Evolutionary conservation across 805 yeast genomes (phyloP).

Genomic region (Danielia reshetovae): DNA sequence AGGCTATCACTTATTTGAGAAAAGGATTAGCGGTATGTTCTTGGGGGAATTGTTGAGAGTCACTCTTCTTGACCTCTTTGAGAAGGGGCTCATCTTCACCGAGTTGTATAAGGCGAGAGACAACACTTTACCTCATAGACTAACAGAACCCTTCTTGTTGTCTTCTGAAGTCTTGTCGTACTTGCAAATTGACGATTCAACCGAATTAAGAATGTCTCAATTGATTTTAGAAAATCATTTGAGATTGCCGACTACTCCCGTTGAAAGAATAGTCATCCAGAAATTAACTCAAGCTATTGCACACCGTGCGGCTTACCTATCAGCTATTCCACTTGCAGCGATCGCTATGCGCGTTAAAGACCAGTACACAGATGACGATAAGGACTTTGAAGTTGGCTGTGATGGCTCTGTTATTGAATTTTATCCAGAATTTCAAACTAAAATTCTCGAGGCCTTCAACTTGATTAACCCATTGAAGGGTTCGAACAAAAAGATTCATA

Average conservation of each 20-base stretch:
- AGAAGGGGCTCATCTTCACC: slow-evolving; percentile 52
- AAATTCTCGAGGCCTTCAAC: slow-evolving; percentile 74
- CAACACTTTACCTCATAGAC: slow-evolving; percentile 53
- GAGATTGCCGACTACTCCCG: slow-evolving; percentile 63
- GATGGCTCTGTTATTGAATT: slow-evolving; percentile 94
- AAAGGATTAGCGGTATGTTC: slow-evolving; percentile 89
- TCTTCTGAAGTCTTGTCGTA: slow-evolving; percentile 82
- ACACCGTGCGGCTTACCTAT: slow-evolving; percentile 81
- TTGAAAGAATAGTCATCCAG: slow-evolving; percentile 74
- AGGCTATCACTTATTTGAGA: slow-evolving; percentile 89
- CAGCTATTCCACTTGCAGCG: slow-evolving; percentile 89
- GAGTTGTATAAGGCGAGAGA: slow-evolving; percentile 45
- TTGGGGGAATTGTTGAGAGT: slow-evolving; percentile 85
- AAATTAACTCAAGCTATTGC: slow-evolving; percentile 74
- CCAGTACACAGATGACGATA: slow-evolving; percentile 43
- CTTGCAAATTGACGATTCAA: slow-evolving; percentile 80
- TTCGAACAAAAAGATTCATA: slow-evolving; percentile 67
- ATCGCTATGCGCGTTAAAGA: slow-evolving; percentile 67
- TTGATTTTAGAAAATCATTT: slow-evolving; percentile 61
- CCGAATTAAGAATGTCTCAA: slow-evolving; percentile 66
- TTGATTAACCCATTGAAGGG: slow-evolving; percentile 69
- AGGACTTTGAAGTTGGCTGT: slow-evolving; percentile 87
- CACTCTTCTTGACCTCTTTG: slow-evolving; percentile 63
- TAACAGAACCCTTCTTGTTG: slow-evolving; percentile 72
- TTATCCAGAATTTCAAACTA: slow-evolving; percentile 84